Evolutionary conservation across 1,284 basidiomycete genomes (phyloP), one percentile per base, ranked within the genome.

Genomic region (Microbotryum violaceum): DNA sequence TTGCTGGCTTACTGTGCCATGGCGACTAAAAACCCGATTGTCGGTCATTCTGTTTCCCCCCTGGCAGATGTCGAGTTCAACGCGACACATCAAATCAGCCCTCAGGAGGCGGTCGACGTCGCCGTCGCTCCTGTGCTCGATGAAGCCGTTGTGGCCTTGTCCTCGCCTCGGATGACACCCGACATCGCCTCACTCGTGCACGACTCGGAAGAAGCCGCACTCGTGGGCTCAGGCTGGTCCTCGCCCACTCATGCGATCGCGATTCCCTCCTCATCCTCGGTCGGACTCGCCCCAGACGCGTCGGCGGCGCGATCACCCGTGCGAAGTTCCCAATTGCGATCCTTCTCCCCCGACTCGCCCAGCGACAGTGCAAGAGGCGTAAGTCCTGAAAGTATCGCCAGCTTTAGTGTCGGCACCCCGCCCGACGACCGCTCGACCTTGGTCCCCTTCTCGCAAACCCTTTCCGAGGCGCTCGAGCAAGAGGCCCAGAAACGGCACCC

Each of bases 91-190:
- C 62, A 54, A 47, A 58, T 69, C 61, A 56, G 54, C 8, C 58
- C 67, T 7, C 67, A 67, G 6, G 69, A 70, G 51, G 69, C 69
- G 2, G 61, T 66, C 44, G 69, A 70, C 51, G 63, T 70, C 31
- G 69, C 69, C 10, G 58, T 70, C n/a, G 61, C 69, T 5, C 66
- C 69, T 33, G 63, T 64, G 42, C 46, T 70, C 16, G 63, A 65
- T 48, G 66, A 68, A 54, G 66, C 66, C 7, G 61, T 60, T 21
- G 44, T 66, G 25, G 64, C 63, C 3, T 54, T 68, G 14, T 58
- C 64, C 23, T 54, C 57, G 3, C 61, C 57, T 3, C 29, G 63
- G 37, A 37, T 56, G n/a, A 29, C 56, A 21, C 55, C 52, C 23
- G 66, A 66, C 31, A 46, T 64, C 33, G 60, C 60, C 23, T 61